A percentile compares a stretch with the other conserved stretches of the same genome.
These are phyloP conservation scores for Crithidia thermophila DNA, from an alignment of 208 protist genomes.

Conservation along the genomic window DNA sequence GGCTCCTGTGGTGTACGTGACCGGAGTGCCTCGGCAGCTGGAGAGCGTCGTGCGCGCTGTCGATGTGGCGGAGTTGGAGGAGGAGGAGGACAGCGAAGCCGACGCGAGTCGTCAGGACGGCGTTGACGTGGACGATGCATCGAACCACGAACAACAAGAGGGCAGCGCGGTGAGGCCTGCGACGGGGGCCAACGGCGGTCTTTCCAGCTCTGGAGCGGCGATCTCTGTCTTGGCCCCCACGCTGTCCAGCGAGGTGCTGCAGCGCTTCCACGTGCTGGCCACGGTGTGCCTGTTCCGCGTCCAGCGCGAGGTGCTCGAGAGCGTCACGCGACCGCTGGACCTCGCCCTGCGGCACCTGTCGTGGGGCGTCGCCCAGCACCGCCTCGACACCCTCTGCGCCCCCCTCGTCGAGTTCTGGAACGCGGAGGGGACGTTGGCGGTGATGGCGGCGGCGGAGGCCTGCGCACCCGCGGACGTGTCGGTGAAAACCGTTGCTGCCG, in stretches of 20 bases:
- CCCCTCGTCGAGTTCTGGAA: constrained; percentile 29
- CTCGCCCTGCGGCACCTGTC: constrained; percentile 23
- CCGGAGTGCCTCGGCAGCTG: not conserved
- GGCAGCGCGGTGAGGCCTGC: not conserved
- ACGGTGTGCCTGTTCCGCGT: constrained; percentile 13
- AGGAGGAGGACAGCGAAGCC: not conserved
- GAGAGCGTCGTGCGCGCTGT: not conserved
- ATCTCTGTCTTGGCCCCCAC: constrained; percentile 18
- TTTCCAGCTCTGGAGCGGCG: not conserved
- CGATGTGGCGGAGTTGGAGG: not conserved
- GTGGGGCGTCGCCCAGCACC: constrained; percentile 21
- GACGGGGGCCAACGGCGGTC: not conserved
- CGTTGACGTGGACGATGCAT: not conserved
- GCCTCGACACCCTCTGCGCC: constrained; percentile 17
- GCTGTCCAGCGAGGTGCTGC: constrained; percentile 9
- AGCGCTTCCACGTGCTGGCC: constrained; percentile 20
- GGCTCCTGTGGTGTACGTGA: constrained; percentile 7
- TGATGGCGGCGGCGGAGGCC: not conserved
- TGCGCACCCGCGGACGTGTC: too few species aligned
- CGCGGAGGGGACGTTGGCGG: not conserved
- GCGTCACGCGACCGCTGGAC: constrained; percentile 22
- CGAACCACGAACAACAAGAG: too few species aligned
- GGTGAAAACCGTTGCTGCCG: too few species aligned
- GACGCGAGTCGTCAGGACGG: not conserved
- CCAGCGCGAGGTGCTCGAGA: constrained; percentile 20